Conservation (phyloP, 805 yeast genomes). For the Hanseniaspora clermontiae region DNA sequence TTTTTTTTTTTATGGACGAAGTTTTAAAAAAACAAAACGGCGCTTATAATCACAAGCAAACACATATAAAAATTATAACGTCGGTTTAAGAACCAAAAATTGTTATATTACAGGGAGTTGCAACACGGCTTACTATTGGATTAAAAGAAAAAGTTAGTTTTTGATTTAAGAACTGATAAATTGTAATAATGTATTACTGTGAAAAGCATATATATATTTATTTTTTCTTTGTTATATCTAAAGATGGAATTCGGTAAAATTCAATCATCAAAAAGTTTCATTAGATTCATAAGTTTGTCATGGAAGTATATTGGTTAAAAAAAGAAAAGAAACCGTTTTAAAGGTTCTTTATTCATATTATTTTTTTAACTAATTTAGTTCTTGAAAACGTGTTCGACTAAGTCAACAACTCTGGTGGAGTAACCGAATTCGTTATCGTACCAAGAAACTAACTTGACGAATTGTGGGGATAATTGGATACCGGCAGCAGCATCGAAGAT, state of each 20-base stretch:
- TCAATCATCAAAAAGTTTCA: conserved; percentile 7
- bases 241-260: background rate
- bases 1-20: too few species aligned
- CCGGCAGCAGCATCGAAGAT: conserved; percentile 61
- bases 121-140: too few species aligned
- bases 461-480: conserved; percentile 55
- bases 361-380: conserved; percentile 7
- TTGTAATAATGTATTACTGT: too few species aligned
- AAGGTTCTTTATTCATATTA: background rate
- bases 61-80: background rate
- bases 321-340: background rate
- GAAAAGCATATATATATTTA: background rate
- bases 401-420: conserved; percentile 65
- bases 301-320: background rate
- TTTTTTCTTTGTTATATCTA: background rate
- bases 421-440: conserved; percentile 67
- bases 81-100: background rate
- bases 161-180: background rate
- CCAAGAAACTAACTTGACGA: conserved; percentile 61
- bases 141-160: too few species aligned
- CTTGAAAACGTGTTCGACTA: conserved; percentile 49
- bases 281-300: conserved; percentile 11
- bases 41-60: background rate
- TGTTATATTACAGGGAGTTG: too few species aligned
- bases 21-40: background rate